phyloP scores from a whole-genome alignment of 345 rosid genomes.

The Tarenaya hassleriana region DNA sequence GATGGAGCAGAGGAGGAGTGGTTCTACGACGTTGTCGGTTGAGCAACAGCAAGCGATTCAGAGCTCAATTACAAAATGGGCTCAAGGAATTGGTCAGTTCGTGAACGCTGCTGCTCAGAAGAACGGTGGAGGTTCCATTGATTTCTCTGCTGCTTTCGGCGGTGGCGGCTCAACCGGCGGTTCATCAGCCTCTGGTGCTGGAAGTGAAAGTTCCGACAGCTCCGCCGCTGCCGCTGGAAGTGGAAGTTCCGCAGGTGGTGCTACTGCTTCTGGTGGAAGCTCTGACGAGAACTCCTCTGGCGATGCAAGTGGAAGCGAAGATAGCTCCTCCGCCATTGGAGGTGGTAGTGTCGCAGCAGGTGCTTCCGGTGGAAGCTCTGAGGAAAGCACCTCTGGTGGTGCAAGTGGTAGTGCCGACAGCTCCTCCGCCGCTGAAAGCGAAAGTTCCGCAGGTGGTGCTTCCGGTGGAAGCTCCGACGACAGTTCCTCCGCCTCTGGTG shows the following conservation, averaged over 20 bases:
- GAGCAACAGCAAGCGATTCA: constrained; percentile 10
- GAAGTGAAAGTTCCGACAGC: too few relatives aligned
- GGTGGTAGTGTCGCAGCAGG: too few relatives aligned
- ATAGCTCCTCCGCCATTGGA: too few relatives aligned
- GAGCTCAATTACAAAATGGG: constrained; percentile 7
- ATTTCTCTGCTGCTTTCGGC: constrained; percentile 2
- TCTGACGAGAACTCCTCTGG: background rate
- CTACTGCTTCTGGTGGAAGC: background rate
- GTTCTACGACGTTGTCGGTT: background rate
- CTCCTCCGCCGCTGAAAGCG: too few relatives aligned
- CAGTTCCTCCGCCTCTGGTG: too few relatives aligned
- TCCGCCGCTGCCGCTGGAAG: background rate
- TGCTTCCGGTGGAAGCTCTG: background rate
- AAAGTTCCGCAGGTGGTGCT: too few relatives aligned
- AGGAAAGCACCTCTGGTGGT: too few relatives aligned
- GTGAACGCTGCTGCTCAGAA: background rate
- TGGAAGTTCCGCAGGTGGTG: too few relatives aligned
- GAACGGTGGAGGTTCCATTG: constrained; percentile 19
- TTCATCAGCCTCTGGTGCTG: too few relatives aligned
- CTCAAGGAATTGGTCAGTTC: constrained; percentile 10
- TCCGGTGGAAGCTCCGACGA: too few relatives aligned
- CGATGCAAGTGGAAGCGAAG: too few relatives aligned
- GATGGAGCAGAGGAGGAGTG: background rate
- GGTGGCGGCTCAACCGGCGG: background rate
- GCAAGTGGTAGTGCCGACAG: too few relatives aligned